Evolutionary conservation across 148 eudicot species (phyloP).

Genomic region (Vaccinium macrocarpon): DNA sequence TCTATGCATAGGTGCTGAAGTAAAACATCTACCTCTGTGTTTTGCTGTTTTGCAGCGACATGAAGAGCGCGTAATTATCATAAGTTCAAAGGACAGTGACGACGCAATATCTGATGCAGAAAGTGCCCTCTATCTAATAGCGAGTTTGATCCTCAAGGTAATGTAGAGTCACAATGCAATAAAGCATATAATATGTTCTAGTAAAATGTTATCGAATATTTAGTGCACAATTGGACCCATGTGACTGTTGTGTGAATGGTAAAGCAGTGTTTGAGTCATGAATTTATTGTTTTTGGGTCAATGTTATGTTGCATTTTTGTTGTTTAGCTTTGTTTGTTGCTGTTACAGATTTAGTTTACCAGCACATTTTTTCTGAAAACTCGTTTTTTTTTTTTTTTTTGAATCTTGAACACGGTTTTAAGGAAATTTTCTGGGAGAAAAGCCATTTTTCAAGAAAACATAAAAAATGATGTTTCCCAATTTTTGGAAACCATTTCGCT

Average conservation of each 20-base stretch:
- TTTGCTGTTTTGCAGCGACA: constrained; percentile 49
- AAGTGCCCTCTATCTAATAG: constrained; percentile 76
- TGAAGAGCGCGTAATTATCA: constrained; percentile 88
- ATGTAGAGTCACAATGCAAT: not conserved
- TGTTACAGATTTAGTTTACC: not conserved
- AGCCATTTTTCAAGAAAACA: not conserved
- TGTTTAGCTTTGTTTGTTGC: not conserved
- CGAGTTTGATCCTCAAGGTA: constrained; percentile 75
- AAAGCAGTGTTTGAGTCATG: not conserved
- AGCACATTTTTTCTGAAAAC: not conserved
- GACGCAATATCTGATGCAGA: constrained; percentile 65
- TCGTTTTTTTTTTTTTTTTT: not conserved
- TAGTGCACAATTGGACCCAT: not conserved
- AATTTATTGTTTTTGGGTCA: not conserved
- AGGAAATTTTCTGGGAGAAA: not conserved
- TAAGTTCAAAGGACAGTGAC: constrained; percentile 73
- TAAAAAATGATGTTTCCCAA: not conserved
- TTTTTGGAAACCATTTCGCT: not conserved
- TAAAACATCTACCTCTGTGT: not conserved
- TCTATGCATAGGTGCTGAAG: not conserved
- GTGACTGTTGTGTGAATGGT: not conserved
- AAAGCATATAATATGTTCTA: not conserved
- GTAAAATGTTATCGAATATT: not conserved
- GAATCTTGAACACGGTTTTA: not conserved
- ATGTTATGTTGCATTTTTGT: not conserved